Percentiles rank a stretch among this genome's conserved stretches.
These are phyloP conservation scores for Stereocaulon alpinum DNA, from an alignment of 495 filamentous ascomycete genomes.

Conservation along the genomic window DNA sequence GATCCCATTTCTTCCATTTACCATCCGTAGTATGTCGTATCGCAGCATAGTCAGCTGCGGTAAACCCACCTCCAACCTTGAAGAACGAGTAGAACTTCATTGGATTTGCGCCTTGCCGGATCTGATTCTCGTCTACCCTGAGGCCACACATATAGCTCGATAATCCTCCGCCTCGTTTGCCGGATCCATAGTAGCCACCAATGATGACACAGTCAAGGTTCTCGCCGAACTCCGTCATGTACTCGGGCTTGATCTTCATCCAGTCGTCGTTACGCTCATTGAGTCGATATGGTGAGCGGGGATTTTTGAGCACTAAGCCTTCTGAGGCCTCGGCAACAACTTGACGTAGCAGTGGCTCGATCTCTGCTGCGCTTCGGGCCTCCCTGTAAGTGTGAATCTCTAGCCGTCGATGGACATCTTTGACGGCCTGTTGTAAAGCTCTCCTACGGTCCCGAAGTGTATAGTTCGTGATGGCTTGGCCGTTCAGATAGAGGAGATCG, in stretches of 20 bases:
- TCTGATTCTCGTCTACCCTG: constrained; percentile 58
- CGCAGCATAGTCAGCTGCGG: constrained; percentile 70
- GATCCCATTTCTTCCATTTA: constrained; percentile 84
- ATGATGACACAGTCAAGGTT: constrained; percentile 80
- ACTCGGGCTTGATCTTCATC: constrained; percentile 99
- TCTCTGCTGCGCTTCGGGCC: constrained; percentile 54
- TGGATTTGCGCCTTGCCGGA: constrained; percentile 42
- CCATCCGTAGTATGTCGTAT: constrained; percentile 77
- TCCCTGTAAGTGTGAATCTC: constrained; percentile 70
- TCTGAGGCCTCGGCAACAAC: constrained; percentile 85
- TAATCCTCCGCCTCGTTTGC: constrained; percentile 68
- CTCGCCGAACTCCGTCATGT: constrained; percentile 96
- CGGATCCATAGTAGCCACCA: constrained; percentile 88
- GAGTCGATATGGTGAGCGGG: constrained; percentile 70
- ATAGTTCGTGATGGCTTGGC: constrained; percentile 64
- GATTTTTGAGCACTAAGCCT: constrained; percentile 90
- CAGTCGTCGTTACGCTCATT: constrained; percentile 94
- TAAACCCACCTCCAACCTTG: constrained; percentile 91
- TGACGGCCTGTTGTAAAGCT: constrained; percentile 59
- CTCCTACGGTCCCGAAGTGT: constrained; percentile 71
- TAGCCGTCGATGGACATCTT: constrained; percentile 57
- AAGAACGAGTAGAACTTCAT: constrained; percentile 86
- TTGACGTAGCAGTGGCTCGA: constrained; percentile 68
- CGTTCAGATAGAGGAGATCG: constrained; percentile 85
- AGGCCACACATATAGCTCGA: constrained; percentile 85